Percentiles rank a stretch among this genome's conserved stretches.
phyloP scores from a whole-genome alignment of 2,329 filamentous ascomycete genomes.

The Diplodia intermedia region DNA sequence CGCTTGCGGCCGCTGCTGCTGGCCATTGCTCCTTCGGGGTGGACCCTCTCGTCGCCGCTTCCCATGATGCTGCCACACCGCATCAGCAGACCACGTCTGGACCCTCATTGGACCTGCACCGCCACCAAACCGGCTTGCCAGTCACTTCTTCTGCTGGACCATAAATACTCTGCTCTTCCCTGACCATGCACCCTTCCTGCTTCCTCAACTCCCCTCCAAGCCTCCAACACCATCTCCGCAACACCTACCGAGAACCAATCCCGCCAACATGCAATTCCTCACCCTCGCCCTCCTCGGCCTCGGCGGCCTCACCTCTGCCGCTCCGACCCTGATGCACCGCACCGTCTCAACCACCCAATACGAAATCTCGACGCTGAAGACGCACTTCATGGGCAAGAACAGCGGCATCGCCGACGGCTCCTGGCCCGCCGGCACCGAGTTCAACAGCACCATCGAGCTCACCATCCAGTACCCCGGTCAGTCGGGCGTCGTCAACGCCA shows the following conservation, averaged over 20 bases:
- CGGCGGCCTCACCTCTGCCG: conserved; percentile 1
- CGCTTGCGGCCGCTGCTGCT: neutral
- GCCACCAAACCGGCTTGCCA: neutral
- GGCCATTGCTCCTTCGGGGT: neutral
- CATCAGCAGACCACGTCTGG: neutral
- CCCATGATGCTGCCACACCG: neutral
- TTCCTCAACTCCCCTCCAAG: neutral
- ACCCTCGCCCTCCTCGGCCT: neutral
- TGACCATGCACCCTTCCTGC: neutral
- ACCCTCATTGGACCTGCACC: no score
- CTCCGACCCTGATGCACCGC: conserved; percentile 18
- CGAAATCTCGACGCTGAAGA: conserved; percentile 38
- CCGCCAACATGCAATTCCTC: conserved; percentile 21
- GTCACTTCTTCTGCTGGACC: neutral
- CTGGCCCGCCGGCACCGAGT: conserved; percentile 38
- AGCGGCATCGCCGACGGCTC: conserved; percentile 38
- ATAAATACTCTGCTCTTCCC: neutral
- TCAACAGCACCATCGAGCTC: conserved; percentile 40
- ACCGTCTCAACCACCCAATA: conserved; percentile 28
- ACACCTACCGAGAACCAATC: neutral
- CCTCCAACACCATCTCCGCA: neutral
- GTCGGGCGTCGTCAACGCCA: neutral
- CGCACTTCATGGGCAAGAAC: conserved; percentile 41
- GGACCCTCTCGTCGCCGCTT: neutral
- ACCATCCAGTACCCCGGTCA: conserved; percentile 32